Conservation (phyloP, 768 basidiomycete genomes). For the Suillus fuscotomentosus region DNA sequence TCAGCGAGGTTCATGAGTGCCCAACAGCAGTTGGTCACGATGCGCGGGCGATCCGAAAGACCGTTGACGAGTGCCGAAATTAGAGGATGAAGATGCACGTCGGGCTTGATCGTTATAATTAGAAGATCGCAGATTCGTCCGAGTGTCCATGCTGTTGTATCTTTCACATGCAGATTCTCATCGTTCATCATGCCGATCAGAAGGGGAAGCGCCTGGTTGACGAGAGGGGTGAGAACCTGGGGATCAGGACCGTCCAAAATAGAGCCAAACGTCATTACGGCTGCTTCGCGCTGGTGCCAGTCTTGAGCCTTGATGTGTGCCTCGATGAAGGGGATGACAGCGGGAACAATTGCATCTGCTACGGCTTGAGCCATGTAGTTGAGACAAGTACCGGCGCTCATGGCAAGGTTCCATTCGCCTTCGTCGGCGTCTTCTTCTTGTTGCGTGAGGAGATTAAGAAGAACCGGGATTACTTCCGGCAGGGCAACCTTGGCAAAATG, state of each 20-base stretch:
- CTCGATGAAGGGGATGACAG: slow-evolving; percentile 97
- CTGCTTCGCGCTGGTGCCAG: slow-evolving; percentile 96
- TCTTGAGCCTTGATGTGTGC: slow-evolving; percentile 88
- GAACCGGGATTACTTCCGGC: slow-evolving; percentile 91
- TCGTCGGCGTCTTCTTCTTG: slow-evolving; percentile 98
- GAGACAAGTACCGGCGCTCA: slow-evolving; percentile 94
- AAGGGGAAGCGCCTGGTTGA: slow-evolving; percentile 90
- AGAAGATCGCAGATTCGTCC: slow-evolving; percentile 93
- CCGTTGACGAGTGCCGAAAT: slow-evolving; percentile 82
- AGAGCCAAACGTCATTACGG: slow-evolving; percentile 97
- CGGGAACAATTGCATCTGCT: slow-evolving; percentile 85
- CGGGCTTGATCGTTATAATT: slow-evolving; percentile 82
- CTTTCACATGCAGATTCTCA: slow-evolving; percentile 81
- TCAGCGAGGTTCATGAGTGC: slow-evolving; percentile 94
- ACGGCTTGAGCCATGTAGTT: slow-evolving; percentile 87
- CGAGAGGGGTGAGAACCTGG: slow-evolving; percentile 80
- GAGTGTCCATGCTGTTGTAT: slow-evolving; percentile 97
- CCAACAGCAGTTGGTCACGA: slow-evolving; percentile 94
- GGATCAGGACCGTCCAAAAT: slow-evolving; percentile 97
- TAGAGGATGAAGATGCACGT: slow-evolving; percentile 82
- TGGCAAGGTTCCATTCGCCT: slow-evolving; percentile 98
- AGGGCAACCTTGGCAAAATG: slow-evolving; percentile 94
- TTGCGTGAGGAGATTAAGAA: slow-evolving; percentile 82
- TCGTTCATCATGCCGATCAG: slow-evolving; percentile 97
- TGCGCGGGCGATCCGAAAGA: slow-evolving; percentile 76